A percentile compares a stretch with the other conserved stretches of the same genome.
phyloP scores from a whole-genome alignment of 805 yeast genomes.

The Candida ovalis region DNA sequence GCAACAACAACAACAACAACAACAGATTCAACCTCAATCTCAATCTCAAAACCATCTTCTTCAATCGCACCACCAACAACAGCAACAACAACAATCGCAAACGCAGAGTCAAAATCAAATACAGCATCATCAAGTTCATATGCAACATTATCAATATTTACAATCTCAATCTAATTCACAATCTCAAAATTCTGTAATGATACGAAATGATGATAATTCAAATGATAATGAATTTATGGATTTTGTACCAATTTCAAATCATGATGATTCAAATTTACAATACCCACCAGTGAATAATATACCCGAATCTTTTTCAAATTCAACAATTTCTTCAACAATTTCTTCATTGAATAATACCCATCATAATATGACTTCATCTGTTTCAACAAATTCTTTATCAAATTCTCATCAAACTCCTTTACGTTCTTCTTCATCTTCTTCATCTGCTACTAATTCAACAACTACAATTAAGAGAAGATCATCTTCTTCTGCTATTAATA shows the following conservation, averaged over 20 bases:
- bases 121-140: not conserved
- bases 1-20: not conserved
- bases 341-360: slow-evolving; percentile 13
- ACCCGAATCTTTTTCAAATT: slow-evolving; percentile 32
- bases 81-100: slow-evolving; percentile 4
- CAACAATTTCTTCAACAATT: slow-evolving; percentile 31
- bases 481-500: slow-evolving; percentile 4
- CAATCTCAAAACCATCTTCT: not conserved
- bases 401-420: slow-evolving; percentile 21
- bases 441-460: not conserved
- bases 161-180: not conserved
- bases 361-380: slow-evolving; percentile 11
- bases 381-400: slow-evolving; percentile 15
- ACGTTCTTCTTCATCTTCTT: slow-evolving; percentile 10
- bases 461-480: slow-evolving; percentile 11
- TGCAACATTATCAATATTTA: not conserved
- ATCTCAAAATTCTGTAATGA: slow-evolving; percentile 2
- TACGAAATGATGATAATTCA: slow-evolving; percentile 5
- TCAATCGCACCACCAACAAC: slow-evolving; percentile 2
- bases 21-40: not conserved
- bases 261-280: slow-evolving; percentile 24
- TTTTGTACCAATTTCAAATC: slow-evolving; percentile 28
- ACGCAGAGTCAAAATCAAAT: not conserved
- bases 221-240: slow-evolving; percentile 20
- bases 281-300: slow-evolving; percentile 22